Conservation (phyloP, 2,329 filamentous ascomycete species). For the Didymella pomorum region DNA sequence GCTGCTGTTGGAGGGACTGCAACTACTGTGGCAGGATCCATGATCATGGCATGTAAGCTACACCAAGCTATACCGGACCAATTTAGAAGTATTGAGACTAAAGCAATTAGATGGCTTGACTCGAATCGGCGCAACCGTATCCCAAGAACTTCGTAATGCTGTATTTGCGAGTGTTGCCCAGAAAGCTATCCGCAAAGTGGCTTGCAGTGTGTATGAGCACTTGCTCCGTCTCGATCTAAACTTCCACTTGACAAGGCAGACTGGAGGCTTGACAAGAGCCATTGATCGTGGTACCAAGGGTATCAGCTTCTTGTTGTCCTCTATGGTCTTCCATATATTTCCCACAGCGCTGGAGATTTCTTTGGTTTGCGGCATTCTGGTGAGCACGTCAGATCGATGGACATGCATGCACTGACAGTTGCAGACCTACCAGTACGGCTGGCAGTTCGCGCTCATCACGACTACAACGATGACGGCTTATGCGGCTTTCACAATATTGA, state of each 20-base stretch:
- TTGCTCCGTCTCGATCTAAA: slow-evolving; percentile 86
- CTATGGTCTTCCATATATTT: slow-evolving; percentile 97
- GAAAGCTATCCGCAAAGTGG: slow-evolving; percentile 91
- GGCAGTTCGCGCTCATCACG: slow-evolving; percentile 90
- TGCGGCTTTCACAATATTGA: slow-evolving; percentile 95
- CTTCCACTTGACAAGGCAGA: slow-evolving; percentile 94
- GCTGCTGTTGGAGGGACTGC: slow-evolving; percentile 86
- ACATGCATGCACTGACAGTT: slow-evolving; percentile 16
- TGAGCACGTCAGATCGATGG: slow-evolving; percentile 42
- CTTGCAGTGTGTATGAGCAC: slow-evolving; percentile 91
- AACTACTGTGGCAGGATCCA: slow-evolving; percentile 85
- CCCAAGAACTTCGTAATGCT: slow-evolving; percentile 93
- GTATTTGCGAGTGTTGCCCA: slow-evolving; percentile 97
- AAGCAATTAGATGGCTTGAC: slow-evolving; percentile 73
- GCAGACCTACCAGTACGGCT: slow-evolving; percentile 90
- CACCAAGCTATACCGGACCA: slow-evolving; percentile 18
- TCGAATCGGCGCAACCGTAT: slow-evolving; percentile 85
- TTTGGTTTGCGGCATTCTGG: slow-evolving; percentile 92
- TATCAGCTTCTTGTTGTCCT: slow-evolving; percentile 95
- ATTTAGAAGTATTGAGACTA: slow-evolving; percentile 26
- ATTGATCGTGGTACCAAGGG: slow-evolving; percentile 98
- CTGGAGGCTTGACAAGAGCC: slow-evolving; percentile 89
- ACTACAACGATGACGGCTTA: slow-evolving; percentile 91
- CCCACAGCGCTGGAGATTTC: slow-evolving; percentile 93
- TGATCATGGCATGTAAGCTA: slow-evolving; percentile 82